Evolutionary conservation across 768 basidiomycete species (phyloP), one percentile per base, ranked within the genome.

Genomic region (Kwoniella botswanensis): DNA sequence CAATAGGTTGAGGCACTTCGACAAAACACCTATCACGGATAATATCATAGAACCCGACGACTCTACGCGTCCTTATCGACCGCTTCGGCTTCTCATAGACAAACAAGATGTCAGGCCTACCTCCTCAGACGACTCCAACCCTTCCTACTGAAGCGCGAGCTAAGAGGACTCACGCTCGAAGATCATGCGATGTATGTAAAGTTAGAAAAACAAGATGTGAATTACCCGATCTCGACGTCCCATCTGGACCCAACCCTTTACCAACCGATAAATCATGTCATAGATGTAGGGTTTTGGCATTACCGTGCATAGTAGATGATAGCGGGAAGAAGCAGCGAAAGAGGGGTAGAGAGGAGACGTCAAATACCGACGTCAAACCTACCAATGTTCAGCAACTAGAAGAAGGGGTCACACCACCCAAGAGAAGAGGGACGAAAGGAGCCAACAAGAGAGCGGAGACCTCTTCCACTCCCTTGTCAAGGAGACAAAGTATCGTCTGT

Each of bases 131-230:
- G 46, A 22, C 21, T 46, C 2, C 57, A 62, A 54, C 18, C 29
- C 24, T 42, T 4, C 63, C 61, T 4, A 64, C 41, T 26, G 71
- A 73, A 24, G 44, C 65, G 6, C 22, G 74, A 55, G 77, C 79
- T 17, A 80, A 80, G 59, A 67, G 79, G 17, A 78, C 79, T 22
- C 79, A 78, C 63, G 79, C 79, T 15, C 55, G 77, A 60, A 70
- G 79, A 15, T 78, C 77, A 9, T 80, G 79, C 71, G 79, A 80
- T 41, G 58, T 80, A 10, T 80, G 79, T 62, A 80, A 80, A 58
- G 66, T 80, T 35, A 72, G 79, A 17, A 80, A 80, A 56, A 80
- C 79, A 13, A 60, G 79, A 59, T 80, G 79, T 63, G 79, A 80
- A 55, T 60, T 80, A 21, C 79, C 79, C 9, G 79, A 80, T 55